phyloP scores from a whole-genome alignment of 768 basidiomycete genomes.

The Podaxis sp. region DNA sequence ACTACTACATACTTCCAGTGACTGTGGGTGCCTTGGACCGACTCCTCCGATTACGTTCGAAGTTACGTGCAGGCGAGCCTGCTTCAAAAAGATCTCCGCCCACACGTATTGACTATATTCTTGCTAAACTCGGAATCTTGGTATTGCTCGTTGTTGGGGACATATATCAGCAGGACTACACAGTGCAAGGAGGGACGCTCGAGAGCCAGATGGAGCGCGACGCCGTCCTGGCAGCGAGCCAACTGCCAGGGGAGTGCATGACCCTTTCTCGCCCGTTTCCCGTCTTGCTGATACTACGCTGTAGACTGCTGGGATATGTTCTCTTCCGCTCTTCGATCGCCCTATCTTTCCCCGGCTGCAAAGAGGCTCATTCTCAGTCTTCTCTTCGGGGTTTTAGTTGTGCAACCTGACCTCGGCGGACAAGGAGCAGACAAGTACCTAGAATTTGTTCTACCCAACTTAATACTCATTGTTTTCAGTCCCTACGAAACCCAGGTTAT shows the following conservation, averaged over 20 bases:
- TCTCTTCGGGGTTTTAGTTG: constrained; percentile 53
- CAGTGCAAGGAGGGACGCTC: constrained; percentile 25
- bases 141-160: constrained; percentile 16
- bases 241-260: constrained; percentile 58
- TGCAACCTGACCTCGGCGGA: constrained; percentile 40
- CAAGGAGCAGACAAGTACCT: not conserved
- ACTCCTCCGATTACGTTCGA: constrained; percentile 11
- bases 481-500: not conserved
- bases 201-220: constrained; percentile 48
- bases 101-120: constrained; percentile 1
- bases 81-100: not conserved
- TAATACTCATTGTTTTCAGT: not conserved
- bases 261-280: not conserved
- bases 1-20: constrained; percentile 10
- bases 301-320: constrained; percentile 58
- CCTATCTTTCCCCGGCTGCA: constrained; percentile 56
- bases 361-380: constrained; percentile 59
- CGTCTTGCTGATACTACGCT: not conserved
- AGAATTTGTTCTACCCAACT: not conserved
- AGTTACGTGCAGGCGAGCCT: not conserved
- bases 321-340: constrained; percentile 43
- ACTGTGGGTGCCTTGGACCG: constrained; percentile 14
- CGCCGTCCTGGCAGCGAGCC: constrained; percentile 56
- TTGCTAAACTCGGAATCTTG: constrained; percentile 10
- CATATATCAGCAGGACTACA: not conserved